A percentile compares a stretch with the other conserved stretches of the same genome.
These are phyloP conservation scores for Didymellaceae sp. DNA, from an alignment of 2,329 filamentous ascomycete species.

Conservation along the genomic window DNA sequence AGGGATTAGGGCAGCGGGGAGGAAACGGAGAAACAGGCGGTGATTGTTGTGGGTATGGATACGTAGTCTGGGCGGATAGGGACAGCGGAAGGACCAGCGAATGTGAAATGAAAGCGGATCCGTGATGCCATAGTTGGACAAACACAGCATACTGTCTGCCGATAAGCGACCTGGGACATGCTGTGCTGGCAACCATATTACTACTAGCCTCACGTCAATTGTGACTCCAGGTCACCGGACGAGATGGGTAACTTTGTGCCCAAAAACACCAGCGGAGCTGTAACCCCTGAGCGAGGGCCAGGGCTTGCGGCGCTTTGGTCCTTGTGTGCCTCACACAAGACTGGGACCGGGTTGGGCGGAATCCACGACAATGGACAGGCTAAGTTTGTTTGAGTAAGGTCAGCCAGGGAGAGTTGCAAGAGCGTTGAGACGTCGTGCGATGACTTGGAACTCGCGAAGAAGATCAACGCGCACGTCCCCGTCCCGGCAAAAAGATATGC, in stretches of 20 bases:
- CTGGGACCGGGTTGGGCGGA: slow-evolving; percentile 42
- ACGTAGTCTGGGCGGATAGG: slow-evolving; percentile 46
- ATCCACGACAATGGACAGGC: slow-evolving; percentile 44
- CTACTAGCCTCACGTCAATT: slow-evolving; percentile 29
- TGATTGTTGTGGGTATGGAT: slow-evolving; percentile 47
- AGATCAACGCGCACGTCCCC: slow-evolving; percentile 43
- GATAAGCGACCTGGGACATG: slow-evolving; percentile 23
- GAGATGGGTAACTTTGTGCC: slow-evolving; percentile 27
- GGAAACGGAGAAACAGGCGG: slow-evolving; percentile 47
- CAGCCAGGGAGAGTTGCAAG: slow-evolving; percentile 39
- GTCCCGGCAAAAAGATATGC: slow-evolving; percentile 31
- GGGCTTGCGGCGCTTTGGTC: slow-evolving; percentile 41
- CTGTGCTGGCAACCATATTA: slow-evolving; percentile 40
- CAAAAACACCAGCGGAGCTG: slow-evolving; percentile 26
- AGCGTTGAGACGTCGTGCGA: slow-evolving; percentile 43
- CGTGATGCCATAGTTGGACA: slow-evolving; percentile 34
- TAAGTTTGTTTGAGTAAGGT: slow-evolving; percentile 41
- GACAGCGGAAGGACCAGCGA: slow-evolving; percentile 46
- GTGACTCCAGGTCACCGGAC: slow-evolving; percentile 41
- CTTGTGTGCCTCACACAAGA: slow-evolving; percentile 27
- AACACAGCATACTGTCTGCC: slow-evolving; percentile 32
- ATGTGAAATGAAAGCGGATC: slow-evolving; percentile 40
- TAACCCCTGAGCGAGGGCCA: slow-evolving; percentile 47
- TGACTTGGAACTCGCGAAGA: slow-evolving; percentile 43
- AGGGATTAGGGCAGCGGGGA: slow-evolving; percentile 48